phyloP scores from a whole-genome alignment of 306 rosid species.

The Notholithocarpus densiflorus region DNA sequence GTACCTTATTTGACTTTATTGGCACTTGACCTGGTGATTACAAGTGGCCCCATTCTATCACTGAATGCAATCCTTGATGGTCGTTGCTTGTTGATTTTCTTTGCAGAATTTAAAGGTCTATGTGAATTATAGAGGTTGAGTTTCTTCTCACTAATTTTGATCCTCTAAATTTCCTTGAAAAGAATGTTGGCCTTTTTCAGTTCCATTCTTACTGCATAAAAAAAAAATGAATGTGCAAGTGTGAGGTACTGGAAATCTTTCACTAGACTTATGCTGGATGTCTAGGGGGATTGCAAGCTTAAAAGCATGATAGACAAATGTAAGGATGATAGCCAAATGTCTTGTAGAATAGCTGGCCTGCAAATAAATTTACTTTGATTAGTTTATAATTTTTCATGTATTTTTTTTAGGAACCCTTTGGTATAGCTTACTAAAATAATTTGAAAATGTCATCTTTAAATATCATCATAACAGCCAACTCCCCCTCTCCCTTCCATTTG shows the following conservation, averaged over 20 bases:
- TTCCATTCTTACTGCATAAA: not conserved
- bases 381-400: not conserved
- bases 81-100: too few relatives aligned
- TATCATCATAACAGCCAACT: not conserved
- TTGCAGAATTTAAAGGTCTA: not conserved
- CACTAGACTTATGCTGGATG: not conserved
- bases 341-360: not conserved
- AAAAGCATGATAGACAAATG: not conserved
- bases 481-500: not conserved
- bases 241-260: not conserved
- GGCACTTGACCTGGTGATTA: too few relatives aligned
- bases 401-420: not conserved
- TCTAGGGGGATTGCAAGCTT: not conserved
- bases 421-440: too few relatives aligned
- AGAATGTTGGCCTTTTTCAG: not conserved
- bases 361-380: not conserved
- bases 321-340: not conserved
- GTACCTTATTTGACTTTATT: too few relatives aligned
- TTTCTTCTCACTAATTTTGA: not conserved
- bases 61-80: too few relatives aligned
- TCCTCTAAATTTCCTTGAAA: not conserved
- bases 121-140: not conserved
- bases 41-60: too few relatives aligned
- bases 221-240: not conserved
- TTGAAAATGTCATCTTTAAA: not conserved